Conservation (phyloP, 192 early-diverging fungal genomes). For the Coemansia sp. region DNA sequence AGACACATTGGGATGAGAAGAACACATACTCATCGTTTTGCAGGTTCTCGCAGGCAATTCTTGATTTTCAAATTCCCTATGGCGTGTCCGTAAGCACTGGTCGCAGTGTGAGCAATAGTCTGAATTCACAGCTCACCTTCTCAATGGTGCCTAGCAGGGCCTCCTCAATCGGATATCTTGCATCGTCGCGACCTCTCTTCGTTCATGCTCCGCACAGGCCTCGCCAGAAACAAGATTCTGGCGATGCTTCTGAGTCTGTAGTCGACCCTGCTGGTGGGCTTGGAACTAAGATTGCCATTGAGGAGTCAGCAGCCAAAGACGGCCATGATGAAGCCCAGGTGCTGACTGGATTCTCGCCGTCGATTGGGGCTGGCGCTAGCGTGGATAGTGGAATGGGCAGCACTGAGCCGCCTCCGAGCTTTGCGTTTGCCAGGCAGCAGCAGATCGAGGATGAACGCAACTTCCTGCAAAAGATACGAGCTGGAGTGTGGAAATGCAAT, state of each 20-base stretch:
- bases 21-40: constrained; percentile 83
- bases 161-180: constrained; percentile 80
- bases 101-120: constrained; percentile 64
- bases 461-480: constrained; percentile 34
- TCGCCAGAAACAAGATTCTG: neutral
- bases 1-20: constrained; percentile 76
- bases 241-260: neutral
- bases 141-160: constrained; percentile 59
- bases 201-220: neutral
- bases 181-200: constrained; percentile 70
- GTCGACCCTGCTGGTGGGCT: neutral
- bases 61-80: constrained; percentile 81
- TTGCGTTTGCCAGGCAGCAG: constrained; percentile 17
- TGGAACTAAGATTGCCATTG: neutral
- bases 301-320: neutral
- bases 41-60: constrained; percentile 63
- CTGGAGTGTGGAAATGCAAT: constrained; percentile 43
- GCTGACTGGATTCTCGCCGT: constrained; percentile 16
- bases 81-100: constrained; percentile 64
- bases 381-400: neutral
- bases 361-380: constrained; percentile 7
- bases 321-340: neutral
- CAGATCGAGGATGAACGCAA: constrained; percentile 28
- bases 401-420: neutral
- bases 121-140: constrained; percentile 70